Base-by-base conservation (phyloP, 805 yeast species). In the Phaffomyces thermotolerans region DNA sequence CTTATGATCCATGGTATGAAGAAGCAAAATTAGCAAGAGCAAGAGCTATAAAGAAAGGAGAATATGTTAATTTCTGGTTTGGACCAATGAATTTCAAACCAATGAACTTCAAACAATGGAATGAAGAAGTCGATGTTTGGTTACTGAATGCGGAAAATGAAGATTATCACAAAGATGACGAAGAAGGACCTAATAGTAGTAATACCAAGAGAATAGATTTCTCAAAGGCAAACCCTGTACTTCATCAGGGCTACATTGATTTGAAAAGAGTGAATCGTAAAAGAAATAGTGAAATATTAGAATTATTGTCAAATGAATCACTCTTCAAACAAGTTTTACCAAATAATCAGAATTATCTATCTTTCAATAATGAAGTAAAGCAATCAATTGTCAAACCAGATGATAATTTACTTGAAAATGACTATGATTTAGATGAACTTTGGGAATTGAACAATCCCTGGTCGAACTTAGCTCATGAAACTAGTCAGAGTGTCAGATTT, bases 1-100 rank as follows among this genome's bases (percentile, higher is more conserved):
- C 68, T 35, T 68, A 66, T 47, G 90, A 83, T 55, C 90, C 90
- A 9, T 83, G 90, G 90, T 69, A 62, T 23, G 86, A 78, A 29
- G 88, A 83, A 54, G 85, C 88, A 3, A 68, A 60, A 37, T 53
- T 57, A 15, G 81, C 78, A 30, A 72, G 87, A 33, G 63, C 62
- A 17, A 58, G 69, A 45, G 73, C 73, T 0, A 34, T 60, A 17
- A 58, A 61, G 2, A 60, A 65, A 30, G 83, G 84, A 6, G 66
- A 67, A 43, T 64, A 63, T 30, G 72, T 75, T 3, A 71, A 72
- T 37, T 66, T 69, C 61, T 83, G 89, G 89, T 79, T 74, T 58
- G 90, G 90, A 0, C 86, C 87, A 5, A 60, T 67, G 48, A 71
- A 72, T 34, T 73, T 71, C 57, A 66, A 62, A 36, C 84, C 88